Conservation (phyloP, 768 basidiomycete species). For the Hygrophoropsis aurantiaca region DNA sequence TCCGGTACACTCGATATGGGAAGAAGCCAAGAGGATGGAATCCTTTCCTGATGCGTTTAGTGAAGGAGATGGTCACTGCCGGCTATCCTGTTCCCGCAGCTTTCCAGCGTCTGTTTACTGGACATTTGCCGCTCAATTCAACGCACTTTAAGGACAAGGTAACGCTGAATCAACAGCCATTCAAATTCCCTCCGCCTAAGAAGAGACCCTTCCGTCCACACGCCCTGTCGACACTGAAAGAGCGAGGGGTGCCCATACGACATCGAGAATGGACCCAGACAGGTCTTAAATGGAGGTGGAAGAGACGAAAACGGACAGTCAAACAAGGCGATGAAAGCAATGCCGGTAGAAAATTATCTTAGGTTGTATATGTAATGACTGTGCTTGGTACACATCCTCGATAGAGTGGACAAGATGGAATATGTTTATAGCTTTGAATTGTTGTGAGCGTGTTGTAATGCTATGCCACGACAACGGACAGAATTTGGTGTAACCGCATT, state of each 20-base stretch:
- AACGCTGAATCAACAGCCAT: slow-evolving; percentile 22
- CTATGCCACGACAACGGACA: too few species aligned
- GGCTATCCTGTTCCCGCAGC: slow-evolving; percentile 42
- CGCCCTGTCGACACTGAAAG: slow-evolving; percentile 26
- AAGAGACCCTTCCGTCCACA: slow-evolving; percentile 20
- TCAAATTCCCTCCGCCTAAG: slow-evolving; percentile 21
- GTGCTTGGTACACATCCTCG: too few species aligned
- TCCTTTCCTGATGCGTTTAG: slow-evolving; percentile 36
- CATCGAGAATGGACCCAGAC: slow-evolving; percentile 23
- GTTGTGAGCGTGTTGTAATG: too few species aligned
- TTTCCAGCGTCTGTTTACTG: slow-evolving; percentile 39
- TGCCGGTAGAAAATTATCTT: slow-evolving; percentile 24
- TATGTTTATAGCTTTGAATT: too few species aligned
- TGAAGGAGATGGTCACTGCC: slow-evolving; percentile 36
- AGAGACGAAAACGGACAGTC: slow-evolving; percentile 11
- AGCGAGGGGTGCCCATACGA: slow-evolving; percentile 33
- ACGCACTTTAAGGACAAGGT: slow-evolving; percentile 11
- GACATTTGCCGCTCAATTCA: slow-evolving; percentile 26
- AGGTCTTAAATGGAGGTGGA: slow-evolving; percentile 17
- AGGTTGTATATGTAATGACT: too few species aligned
- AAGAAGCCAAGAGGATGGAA: slow-evolving; percentile 25
- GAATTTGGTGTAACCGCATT: too few species aligned
- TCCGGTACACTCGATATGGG: slow-evolving; percentile 27
- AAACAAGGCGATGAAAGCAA: not conserved
- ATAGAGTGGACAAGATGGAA: too few species aligned